Evolutionary conservation across 495 filamentous ascomycete genomes (phyloP), one percentile per base, ranked within the genome.

Genomic region (Parachaetomium inaequale): DNA sequence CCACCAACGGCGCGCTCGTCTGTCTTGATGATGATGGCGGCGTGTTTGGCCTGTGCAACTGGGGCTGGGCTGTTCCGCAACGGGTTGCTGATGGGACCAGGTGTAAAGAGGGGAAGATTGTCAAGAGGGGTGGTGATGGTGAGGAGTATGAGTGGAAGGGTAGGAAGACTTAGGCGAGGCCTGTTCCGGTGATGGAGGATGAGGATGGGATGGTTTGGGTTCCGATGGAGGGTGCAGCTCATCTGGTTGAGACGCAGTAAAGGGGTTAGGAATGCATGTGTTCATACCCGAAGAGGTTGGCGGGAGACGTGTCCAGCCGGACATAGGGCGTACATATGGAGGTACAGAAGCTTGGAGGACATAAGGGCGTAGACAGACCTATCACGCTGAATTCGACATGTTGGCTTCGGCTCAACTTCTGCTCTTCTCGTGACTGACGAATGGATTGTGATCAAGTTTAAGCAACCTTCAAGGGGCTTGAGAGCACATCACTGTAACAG

Each of bases 101-200:
- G 38, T 64, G 57, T 23, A 43, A 51, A 23, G 50, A 55, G 14
- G 56, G 62, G 7, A 49, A 34, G 38, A 59, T 59, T n/a, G 55
- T 55, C 10, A 58, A 46, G 40, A 15, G 42, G n/a, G 15, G 32
- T 11, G 28, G 11, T 6, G 43, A 17, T 10, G 28, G n/a, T 32
- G 50, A 34, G 23, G 12, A 34, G 36, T 49, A 49, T 26, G 21
- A 23, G 23, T 26, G 12, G 11, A 8, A 26, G 25, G 21, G 19
- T 12, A 26, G 46, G 21, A 29, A 53, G 29, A 0, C 1, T n/a
- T n/a, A n/a, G 51, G 31, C 21, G 51, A 2, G 7, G 3, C 32
- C 32, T 34, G 32, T 34, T 5, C 32, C 11, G 32, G 51, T 53
- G 51, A 32, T 17, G n/a, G 51, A 53, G 31, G 29, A 36, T 14